Evolutionary conservation across 2,329 filamentous ascomycete genomes (phyloP), one percentile per base, ranked within the genome.

Genomic region (Aspergillus pseudoterreus): DNA sequence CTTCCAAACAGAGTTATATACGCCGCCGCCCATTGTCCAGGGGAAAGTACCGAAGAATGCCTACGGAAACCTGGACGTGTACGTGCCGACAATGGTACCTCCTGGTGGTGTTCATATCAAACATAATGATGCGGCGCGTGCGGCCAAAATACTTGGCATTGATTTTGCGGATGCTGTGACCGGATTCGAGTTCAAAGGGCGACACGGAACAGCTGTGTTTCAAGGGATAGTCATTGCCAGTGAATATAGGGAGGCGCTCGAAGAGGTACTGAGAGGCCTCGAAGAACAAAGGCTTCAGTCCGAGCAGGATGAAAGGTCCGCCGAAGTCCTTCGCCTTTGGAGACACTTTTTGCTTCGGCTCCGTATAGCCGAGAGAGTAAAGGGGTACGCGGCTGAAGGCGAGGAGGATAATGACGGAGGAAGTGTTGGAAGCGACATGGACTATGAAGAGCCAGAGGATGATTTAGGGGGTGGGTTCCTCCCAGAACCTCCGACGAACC

Each of bases 151-250:
- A 1, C 70, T 96, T 1, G 85, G 85, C 0, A 79, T 97, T 15
- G 91, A 97, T 71, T 95, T 88, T 67, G 90, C 90, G 2, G 90
- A 92, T 30, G 94, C 94, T 0, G 83, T 99, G 4, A 94, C 87
- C 0, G 92, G 92, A 0, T 99, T 97, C 63, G 80, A 86, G 35
- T 99, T 97, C 73, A 86, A 84, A 64, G 91, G 91, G 1, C 83
- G 90, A 2, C 85, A 90, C 50, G 92, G 92, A 14, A 96, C 90
- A 2, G 91, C 94, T 1, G 80, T 96, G 2, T 73, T 94, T 2
- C 81, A 83, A 35, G 94, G 94, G 2, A 81, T 87, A 1, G 84
- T 99, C 0, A 83, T 95, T 1, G 86, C 91, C 0, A 67, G 72
- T 14, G 87, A 92, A 66, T 83, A 85, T 54, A 78, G 76, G 6